phyloP scores from a whole-genome alignment of 106 monocot genomes.

The Posidonia australis region DNA sequence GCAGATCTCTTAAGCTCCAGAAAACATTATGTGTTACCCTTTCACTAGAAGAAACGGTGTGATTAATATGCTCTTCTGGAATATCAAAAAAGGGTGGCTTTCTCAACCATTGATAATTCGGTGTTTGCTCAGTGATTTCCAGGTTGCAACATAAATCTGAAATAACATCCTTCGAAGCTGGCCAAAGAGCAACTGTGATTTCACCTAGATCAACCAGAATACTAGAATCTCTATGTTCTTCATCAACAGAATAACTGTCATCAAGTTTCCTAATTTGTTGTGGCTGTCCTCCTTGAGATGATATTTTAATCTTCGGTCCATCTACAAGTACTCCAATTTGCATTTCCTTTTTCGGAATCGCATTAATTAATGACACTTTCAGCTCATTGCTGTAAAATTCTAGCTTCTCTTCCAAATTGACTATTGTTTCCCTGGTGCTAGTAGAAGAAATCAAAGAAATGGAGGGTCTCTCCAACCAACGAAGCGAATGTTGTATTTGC shows the following conservation, averaged over 20 bases:
- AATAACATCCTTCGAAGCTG: constrained; percentile 26
- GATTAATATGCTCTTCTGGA: constrained; percentile 15
- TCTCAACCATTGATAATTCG: constrained; percentile 32
- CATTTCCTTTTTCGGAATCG: constrained; percentile 41
- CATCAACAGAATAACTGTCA: constrained; percentile 6
- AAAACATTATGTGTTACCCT: constrained; percentile 32
- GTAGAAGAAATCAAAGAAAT: constrained; percentile 8
- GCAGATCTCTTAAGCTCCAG: constrained; percentile 22
- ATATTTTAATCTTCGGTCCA: constrained; percentile 38
- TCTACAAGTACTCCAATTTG: constrained; percentile 31
- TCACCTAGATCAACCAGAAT: constrained; percentile 35
- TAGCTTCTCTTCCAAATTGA: constrained; percentile 18
- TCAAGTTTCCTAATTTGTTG: not conserved
- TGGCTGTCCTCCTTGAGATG: constrained; percentile 1
- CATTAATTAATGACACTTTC: constrained; percentile 20
- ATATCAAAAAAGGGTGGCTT: constrained; percentile 25
- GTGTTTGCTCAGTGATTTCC: constrained; percentile 1
- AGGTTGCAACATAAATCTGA: constrained; percentile 4
- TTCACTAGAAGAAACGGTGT: constrained; percentile 22
- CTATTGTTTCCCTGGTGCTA: constrained; percentile 10
- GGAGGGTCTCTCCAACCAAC: constrained; percentile 11
- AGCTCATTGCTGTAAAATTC: constrained; percentile 21
- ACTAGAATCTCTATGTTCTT: constrained; percentile 9
- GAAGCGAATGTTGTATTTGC: constrained; percentile 20
- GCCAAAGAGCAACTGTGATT: constrained; percentile 39